These are phyloP conservation scores for Marsdenia floribunda DNA, from an alignment of 257 asterid genomes.

Conservation along the genomic window DNA sequence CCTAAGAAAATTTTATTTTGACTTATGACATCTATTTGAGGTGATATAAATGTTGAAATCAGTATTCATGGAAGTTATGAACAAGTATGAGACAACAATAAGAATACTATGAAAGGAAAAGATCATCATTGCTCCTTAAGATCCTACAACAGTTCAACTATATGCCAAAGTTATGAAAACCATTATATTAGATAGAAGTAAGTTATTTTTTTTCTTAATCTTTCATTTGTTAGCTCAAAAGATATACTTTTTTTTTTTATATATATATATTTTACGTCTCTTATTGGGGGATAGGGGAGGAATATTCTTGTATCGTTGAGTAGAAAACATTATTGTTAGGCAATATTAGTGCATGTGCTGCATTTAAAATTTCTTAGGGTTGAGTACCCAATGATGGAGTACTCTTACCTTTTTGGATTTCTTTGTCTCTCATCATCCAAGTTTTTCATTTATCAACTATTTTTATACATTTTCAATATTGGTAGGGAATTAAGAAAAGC, in stretches of 20 bases:
- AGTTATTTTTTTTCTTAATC: constrained; percentile 18
- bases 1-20: constrained; percentile 1
- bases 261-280: too few species aligned
- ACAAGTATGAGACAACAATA: constrained; percentile 79
- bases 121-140: constrained; percentile 80
- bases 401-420: background rate
- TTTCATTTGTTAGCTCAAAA: background rate
- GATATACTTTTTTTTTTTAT: background rate
- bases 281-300: background rate
- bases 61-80: constrained; percentile 81
- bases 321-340: background rate
- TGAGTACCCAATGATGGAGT: background rate
- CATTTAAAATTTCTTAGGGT: background rate
- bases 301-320: background rate
- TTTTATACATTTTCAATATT: background rate
- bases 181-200: constrained; percentile 82
- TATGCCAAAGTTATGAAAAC: constrained; percentile 85
- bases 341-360: background rate
- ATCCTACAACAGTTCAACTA: constrained; percentile 80
- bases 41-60: constrained; percentile 79
- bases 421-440: background rate
- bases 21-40: constrained; percentile 31
- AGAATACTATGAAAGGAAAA: constrained; percentile 72
- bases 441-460: background rate
- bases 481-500: background rate